Conservation (phyloP, 139 green algal species). For the Chlorella sp. region DNA sequence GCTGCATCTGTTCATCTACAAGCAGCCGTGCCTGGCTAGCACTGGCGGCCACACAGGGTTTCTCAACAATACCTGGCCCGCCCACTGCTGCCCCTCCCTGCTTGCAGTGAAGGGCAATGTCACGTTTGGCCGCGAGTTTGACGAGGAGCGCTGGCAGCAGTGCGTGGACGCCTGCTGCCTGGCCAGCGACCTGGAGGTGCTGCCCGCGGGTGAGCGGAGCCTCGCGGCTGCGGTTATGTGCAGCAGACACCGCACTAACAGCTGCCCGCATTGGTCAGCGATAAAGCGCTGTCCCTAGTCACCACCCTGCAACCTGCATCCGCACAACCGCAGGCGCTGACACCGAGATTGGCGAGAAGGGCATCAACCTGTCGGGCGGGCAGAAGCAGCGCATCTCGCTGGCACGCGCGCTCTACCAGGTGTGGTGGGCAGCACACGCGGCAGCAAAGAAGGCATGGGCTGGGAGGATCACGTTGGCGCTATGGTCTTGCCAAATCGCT, state of each 20-base stretch:
- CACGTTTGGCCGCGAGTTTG: constrained; percentile 51
- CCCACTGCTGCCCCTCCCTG: neutral
- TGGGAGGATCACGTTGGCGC: no score
- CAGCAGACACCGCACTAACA: no score
- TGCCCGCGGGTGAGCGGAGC: constrained; percentile 60
- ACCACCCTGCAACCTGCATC: no score
- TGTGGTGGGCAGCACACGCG: neutral
- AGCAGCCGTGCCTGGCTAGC: no score
- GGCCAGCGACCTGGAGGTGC: constrained; percentile 73
- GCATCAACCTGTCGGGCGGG: constrained; percentile 91
- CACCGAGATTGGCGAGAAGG: constrained; percentile 96
- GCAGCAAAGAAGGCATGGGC: no score
- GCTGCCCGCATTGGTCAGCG: no score
- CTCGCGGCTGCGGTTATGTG: no score
- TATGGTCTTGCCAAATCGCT: no score
- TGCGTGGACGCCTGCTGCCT: constrained; percentile 62
- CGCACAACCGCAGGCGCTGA: constrained; percentile 64
- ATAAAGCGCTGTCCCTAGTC: no score
- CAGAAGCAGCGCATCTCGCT: constrained; percentile 95
- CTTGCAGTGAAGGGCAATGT: constrained; percentile 79
- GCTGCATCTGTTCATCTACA: no score
- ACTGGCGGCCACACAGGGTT: no score
- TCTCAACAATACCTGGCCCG: neutral
- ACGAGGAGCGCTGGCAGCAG: constrained; percentile 42
- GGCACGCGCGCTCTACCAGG: constrained; percentile 85